phyloP scores from a whole-genome alignment of 2,329 filamentous ascomycete genomes.

The Fusarium anthophilum region DNA sequence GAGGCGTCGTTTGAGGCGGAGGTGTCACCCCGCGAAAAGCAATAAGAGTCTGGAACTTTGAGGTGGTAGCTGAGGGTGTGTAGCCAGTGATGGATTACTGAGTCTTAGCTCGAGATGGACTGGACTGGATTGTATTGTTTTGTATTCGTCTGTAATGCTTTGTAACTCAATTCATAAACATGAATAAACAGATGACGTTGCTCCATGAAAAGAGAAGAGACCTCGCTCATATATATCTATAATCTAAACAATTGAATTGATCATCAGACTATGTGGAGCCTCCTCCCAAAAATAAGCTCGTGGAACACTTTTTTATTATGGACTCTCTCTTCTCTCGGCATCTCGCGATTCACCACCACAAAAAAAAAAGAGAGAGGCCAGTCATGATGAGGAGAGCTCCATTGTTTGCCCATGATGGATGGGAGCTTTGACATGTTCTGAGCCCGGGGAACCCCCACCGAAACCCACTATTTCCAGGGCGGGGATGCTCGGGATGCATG shows the following conservation, averaged over 20 bases:
- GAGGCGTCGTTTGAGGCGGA: conserved; percentile 15
- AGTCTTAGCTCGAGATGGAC: conserved; percentile 2
- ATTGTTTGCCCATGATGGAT: conserved; percentile 27
- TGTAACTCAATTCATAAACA: conserved; percentile 14
- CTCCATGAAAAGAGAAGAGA: neutral
- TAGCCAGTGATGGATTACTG: neutral
- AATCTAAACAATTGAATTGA: neutral
- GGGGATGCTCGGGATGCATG: conserved; percentile 22
- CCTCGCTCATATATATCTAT: neutral
- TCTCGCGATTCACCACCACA: neutral
- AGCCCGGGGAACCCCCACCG: conserved; percentile 27
- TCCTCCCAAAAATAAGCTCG: conserved; percentile 16
- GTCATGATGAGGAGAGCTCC: conserved; percentile 34
- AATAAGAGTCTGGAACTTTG: conserved; percentile 24
- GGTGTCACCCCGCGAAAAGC: conserved; percentile 35
- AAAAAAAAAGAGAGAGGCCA: neutral
- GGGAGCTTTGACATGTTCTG: conserved; percentile 18
- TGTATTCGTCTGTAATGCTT: conserved; percentile 6
- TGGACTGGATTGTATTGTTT: neutral
- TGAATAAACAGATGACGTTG: conserved; percentile 14
- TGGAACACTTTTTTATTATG: conserved; percentile 27
- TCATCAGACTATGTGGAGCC: conserved; percentile 18
- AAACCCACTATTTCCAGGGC: conserved; percentile 31
- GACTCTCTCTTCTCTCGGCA: neutral
- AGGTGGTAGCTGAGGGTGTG: conserved; percentile 1